Evolutionary conservation across 2,329 filamentous ascomycete species (phyloP), one percentile per base, ranked within the genome.

Genomic region (Chaetoscypha palmicola): DNA sequence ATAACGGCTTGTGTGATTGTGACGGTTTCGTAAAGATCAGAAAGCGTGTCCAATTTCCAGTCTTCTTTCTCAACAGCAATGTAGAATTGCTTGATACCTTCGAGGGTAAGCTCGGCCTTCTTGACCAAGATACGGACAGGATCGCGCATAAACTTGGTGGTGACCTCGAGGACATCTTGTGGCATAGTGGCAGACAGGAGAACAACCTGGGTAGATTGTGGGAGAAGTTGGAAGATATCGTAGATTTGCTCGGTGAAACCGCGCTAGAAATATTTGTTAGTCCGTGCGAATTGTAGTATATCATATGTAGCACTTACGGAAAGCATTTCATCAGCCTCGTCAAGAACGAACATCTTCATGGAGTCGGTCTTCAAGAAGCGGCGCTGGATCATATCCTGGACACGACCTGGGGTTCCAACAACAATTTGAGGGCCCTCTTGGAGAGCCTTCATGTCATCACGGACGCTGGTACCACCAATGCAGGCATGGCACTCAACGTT

Each of bases 191-290:
- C 92, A 48, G 92, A 97, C 45, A 98, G 82, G 47, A 98, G 86
- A 58, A 97, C 91, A 57, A 98, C 92, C 79, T 98, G 92, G 66
- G 91, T 98, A 53, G 88, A 90, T 73, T 95, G 92, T 46, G 92
- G 92, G 43, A 98, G 85, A 50, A 96, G 86, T 74, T 95, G 91
- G 83, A 96, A 98, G 73, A 98, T 94, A 71, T 98, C 92, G 79
- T 98, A 98, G 75, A 98, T 98, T 77, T 98, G 92, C 77, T 98
- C 92, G 63, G 90, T 95, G 82, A 98, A 98, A 78, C 92, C 92
- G 65, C 91, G 91, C 79, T 87, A 55, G 20, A 36, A 62, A 42
- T 22, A n/a, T 43, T 38, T 56, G 63, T 73, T 62, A 72, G 67
- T 28, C 45, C 24, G 14, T 26, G 24, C 14, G 7, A n/a, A n/a